Conservation (phyloP, 345 rosid genomes). For the Passiflora organensis region DNA sequence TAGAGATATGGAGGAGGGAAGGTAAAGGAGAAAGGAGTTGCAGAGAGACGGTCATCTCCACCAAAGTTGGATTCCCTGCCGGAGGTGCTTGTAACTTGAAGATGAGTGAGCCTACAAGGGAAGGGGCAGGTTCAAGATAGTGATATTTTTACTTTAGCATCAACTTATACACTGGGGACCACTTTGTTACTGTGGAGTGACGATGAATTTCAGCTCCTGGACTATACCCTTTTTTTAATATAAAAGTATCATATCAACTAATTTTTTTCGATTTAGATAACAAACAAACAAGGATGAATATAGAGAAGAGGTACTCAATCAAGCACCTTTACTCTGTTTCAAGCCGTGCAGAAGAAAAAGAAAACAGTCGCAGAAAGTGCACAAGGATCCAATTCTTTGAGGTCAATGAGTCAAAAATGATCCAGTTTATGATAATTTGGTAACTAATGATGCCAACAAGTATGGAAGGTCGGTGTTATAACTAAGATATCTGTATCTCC, state of each 20-base stretch:
- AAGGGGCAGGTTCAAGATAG: not conserved
- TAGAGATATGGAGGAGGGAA: slow-evolving; percentile 23
- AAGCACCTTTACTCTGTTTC: not conserved
- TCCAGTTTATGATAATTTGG: not conserved
- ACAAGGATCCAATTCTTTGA: not conserved
- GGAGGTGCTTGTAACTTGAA: not conserved
- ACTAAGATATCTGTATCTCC: not conserved
- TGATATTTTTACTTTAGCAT: not conserved
- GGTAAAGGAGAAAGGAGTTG: slow-evolving; percentile 22
- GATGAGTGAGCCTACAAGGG: not conserved
- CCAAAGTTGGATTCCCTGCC: not conserved
- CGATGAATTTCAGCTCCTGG: too few species aligned
- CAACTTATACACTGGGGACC: not conserved
- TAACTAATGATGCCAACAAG: not conserved
- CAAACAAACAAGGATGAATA: too few species aligned
- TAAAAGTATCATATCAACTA: not conserved
- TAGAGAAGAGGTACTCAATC: too few species aligned
- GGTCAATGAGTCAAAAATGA: not conserved
- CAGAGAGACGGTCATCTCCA: slow-evolving; percentile 32
- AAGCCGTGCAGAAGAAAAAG: not conserved
- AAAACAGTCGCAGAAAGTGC: not conserved
- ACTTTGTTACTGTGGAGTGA: not conserved
- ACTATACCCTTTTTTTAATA: not conserved
- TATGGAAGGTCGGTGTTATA: not conserved
- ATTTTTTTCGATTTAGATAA: not conserved